Evolutionary conservation across 257 asterid species (phyloP).

Genomic region (Solanum tarapatanum): DNA sequence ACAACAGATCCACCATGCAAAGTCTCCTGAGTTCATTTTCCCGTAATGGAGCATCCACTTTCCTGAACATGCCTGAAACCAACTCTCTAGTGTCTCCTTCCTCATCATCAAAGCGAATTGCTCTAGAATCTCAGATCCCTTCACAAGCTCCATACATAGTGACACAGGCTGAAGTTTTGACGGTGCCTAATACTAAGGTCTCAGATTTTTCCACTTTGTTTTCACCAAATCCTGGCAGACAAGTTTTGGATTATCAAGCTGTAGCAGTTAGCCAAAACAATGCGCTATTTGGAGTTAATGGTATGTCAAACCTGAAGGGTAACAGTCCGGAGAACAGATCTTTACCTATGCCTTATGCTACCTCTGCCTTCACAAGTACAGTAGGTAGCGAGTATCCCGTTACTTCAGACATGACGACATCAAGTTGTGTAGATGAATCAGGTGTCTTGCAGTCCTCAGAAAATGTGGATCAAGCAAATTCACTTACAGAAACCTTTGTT

Average conservation of each 20-base stretch:
- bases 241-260: slow-evolving; percentile 41
- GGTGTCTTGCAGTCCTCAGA: slow-evolving; percentile 79
- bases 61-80: slow-evolving; percentile 33
- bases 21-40: slow-evolving; percentile 54
- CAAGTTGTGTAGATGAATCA: slow-evolving; percentile 83
- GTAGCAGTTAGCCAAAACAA: slow-evolving; percentile 36
- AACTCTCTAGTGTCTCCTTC: slow-evolving; percentile 41
- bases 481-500: slow-evolving; percentile 59
- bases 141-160: slow-evolving; percentile 44
- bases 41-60: slow-evolving; percentile 41
- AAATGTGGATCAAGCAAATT: slow-evolving; percentile 60
- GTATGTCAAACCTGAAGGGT: slow-evolving; percentile 31
- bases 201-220: slow-evolving; percentile 51
- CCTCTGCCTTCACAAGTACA: slow-evolving; percentile 39
- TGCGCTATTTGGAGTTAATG: slow-evolving; percentile 41
- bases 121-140: slow-evolving; percentile 56
- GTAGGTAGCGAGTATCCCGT: slow-evolving; percentile 45
- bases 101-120: slow-evolving; percentile 62
- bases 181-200: slow-evolving; percentile 36
- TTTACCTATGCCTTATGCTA: slow-evolving; percentile 39
- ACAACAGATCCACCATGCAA: slow-evolving; percentile 45
- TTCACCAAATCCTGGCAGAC: slow-evolving; percentile 57
- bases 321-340: slow-evolving; percentile 32
- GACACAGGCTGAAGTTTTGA: slow-evolving; percentile 49
- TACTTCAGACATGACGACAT: slow-evolving; percentile 58